Evolutionary conservation across 352 stramenopile genomes (phyloP), one percentile per base, ranked within the genome.

Genomic region (Elongisporangium undulatum): DNA sequence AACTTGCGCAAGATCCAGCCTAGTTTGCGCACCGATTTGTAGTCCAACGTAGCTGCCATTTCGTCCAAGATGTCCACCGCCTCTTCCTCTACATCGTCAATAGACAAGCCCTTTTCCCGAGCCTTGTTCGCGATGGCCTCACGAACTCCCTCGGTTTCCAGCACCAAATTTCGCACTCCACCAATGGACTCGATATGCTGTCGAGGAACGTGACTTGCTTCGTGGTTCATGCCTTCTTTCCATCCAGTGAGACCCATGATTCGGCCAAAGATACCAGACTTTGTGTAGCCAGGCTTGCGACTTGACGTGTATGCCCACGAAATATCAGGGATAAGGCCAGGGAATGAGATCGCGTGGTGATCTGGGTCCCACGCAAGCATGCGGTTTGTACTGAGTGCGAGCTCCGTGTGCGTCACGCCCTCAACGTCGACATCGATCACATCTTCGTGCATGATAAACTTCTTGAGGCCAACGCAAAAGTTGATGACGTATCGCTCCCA

Each of bases 221-320:
- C 87, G 66, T 96, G 87, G 34, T 92, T 89, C 58, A 89, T 74
- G 26, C 87, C 87, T 68, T 96, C 87, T 15, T 77, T 74, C 87
- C 87, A 96, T 0, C 87, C 87, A 2, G 87, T 96, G 52, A 95
- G 64, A 0, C 87, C 87, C 84, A 96, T 94, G 51, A 96, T 74
- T 2, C 87, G 82, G 0, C 87, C 87, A 0, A 95, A 72, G 4
- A 96, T 26, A 4, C 87, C 87, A 0, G 84, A 89, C 49, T 88
- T 87, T 10, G 87, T 96, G 63, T 95, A 96, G 8, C 87, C 87
- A 12, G 87, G 87, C 52, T 92, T 92, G 55, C 87, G 81, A 51
- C 87, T 95, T 10, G 85, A 94, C 23, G 87, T 96, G 58, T 94
- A 96, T 8, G 87, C 85, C 87, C 87, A 96, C 48, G 87, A 90